Evolutionary conservation across 768 basidiomycete species (phyloP), one percentile per base, ranked within the genome.

Genomic region (Mycena belliarum): DNA sequence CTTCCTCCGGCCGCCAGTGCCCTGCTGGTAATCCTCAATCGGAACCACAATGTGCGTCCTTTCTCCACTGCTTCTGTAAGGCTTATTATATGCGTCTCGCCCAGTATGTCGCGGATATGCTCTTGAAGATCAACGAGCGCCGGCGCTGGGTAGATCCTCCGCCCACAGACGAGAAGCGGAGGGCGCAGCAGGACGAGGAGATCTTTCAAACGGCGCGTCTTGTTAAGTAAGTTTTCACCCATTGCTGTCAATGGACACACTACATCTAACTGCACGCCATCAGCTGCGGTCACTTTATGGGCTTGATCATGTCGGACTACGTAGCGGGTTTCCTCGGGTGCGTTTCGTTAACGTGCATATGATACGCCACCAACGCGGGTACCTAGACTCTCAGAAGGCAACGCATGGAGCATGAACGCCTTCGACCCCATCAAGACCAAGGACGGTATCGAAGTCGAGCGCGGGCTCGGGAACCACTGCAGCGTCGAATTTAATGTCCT

Each of bases 401-500:
- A 70, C 58, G 70, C 74, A 38, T 84, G 82, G 82, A 76, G 75
- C 46, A 78, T 83, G 74, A 74, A 79, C 43, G 76, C 80, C 0
- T 81, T 82, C 55, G 77, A 80, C 58, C 53, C 76, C 18, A 81
- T 83, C 44, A 66, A 74, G 20, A 66, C 55, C 6, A 70, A 70
- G 35, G 70, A 77, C 14, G 71, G 70, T 12, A 57, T 67, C 2
- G 63, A 68, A 41, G 72, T 78, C 3, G 65, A 64, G 2, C 77
- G 84, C 11, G 89, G 88, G 8, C 72, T 77, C 44, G 89, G 89
- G 16, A 89, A 89, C 62, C 82, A 82, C 55, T 78, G 79, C 52
- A 88, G 86, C 26, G 75, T 88, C 26, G 89, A 91, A 66, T 90
- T 89, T 73, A 88, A 77, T 43, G 50, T 79, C n/a, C 66, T 80